Evolutionary conservation across 2,329 filamentous ascomycete species (phyloP), one percentile per base, ranked within the genome.

Genomic region (Nigrograna mackinnonii): DNA sequence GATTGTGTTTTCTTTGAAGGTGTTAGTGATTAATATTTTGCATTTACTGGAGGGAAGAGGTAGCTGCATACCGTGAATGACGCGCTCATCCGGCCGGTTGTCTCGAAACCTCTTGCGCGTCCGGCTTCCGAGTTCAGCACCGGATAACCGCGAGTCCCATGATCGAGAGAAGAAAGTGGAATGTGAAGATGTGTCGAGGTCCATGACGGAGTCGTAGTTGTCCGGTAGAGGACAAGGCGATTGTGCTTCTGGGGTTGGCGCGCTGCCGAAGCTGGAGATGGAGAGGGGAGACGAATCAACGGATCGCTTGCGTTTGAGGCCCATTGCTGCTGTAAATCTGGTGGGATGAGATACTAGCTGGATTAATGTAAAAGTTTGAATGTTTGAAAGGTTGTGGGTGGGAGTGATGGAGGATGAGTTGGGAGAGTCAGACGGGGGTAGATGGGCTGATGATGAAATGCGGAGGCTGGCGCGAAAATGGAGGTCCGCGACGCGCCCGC

Each of bases 71-170:
- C 80, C 74, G 58, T 82, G 77, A 42, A 84, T 73, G 13, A 70
- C 62, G 40, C 74, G 67, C 41, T 82, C 79, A 40, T 80, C 74
- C 0, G 81, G 82, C 33, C 81, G 71, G 54, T 79, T 76, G 58
- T 84, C 76, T 44, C 80, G 72, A 50, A 79, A 74, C 22, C 82
- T 68, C 63, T 85, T 85, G 45, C 77, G 71, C 42, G 82, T 85
- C 14, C 82, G 76, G 47, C 74, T 76, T 52, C 78, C 73, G 33
- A 82, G 71, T 52, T 82, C 55, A 14, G 59, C 58, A 26, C 40
- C 39, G 37, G 64, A 61, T 22, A 58, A 47, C 18, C 62, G 52
- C n/a, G 51, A 51, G 6, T 53, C 51, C 17, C 53, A 54, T 5
- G 46, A 43, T 26, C 19, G 16, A 4, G 18, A 35, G 24, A 26